phyloP scores from a whole-genome alignment of 768 basidiomycete genomes.

The Nidula microcarpa region DNA sequence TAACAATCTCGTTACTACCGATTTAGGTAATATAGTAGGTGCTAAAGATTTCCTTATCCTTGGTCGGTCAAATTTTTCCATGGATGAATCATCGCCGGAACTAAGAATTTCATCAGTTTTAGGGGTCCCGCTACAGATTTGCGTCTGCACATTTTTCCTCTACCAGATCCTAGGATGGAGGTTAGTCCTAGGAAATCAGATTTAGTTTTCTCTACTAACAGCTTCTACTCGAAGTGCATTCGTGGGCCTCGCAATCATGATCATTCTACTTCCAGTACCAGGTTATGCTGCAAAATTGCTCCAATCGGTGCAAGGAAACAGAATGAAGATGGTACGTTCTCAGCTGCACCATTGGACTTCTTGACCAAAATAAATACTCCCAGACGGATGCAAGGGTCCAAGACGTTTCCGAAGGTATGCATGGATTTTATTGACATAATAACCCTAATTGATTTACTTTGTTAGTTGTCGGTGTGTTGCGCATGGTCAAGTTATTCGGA shows the following conservation, averaged over 20 bases:
- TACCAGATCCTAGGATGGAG: slow-evolving; percentile 39
- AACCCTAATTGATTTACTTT: not conserved
- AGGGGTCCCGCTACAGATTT: slow-evolving; percentile 27
- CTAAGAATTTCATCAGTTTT: not conserved
- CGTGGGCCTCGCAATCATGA: slow-evolving; percentile 50
- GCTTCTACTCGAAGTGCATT: slow-evolving; percentile 32
- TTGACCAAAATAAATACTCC: not conserved
- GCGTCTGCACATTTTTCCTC: slow-evolving; percentile 30
- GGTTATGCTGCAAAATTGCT: slow-evolving; percentile 52
- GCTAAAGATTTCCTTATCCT: slow-evolving; percentile 30
- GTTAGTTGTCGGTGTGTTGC: slow-evolving; percentile 51
- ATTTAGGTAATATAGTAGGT: slow-evolving; percentile 36
- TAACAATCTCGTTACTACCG: slow-evolving; percentile 73
- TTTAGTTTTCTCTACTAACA: not conserved
- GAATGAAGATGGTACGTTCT: slow-evolving; percentile 49
- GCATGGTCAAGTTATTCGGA: slow-evolving; percentile 75
- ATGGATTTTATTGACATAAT: slow-evolving; percentile 3
- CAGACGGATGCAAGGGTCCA: slow-evolving; percentile 19
- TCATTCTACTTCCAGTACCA: slow-evolving; percentile 54
- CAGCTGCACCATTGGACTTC: not conserved
- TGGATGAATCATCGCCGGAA: not conserved
- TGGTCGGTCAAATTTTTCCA: slow-evolving; percentile 4
- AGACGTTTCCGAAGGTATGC: slow-evolving; percentile 55
- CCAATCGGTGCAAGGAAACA: slow-evolving; percentile 47
- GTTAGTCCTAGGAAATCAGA: slow-evolving; percentile 10